Conservation (phyloP, 352 stramenopile genomes). For the Phytophthora megakarya region DNA sequence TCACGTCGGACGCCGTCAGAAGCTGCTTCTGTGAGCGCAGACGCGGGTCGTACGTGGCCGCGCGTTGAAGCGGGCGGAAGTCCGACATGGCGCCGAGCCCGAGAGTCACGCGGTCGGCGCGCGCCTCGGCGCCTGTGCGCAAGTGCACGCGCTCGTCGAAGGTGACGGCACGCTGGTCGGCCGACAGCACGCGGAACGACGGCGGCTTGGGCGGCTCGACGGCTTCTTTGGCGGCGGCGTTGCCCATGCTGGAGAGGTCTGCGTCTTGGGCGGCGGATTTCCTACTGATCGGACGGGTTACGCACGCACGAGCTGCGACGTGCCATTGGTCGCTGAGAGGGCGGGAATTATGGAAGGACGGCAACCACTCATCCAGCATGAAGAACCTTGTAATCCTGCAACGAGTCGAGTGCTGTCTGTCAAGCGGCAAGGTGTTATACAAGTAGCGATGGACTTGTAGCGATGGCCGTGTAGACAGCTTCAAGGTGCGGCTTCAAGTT, state of each 20-base stretch:
- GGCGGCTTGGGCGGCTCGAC: constrained; percentile 8
- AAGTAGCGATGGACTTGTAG: no score
- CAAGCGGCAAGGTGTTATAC: no score
- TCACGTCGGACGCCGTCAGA: constrained; percentile 77
- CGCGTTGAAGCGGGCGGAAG: constrained; percentile 77
- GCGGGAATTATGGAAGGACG: constrained; percentile 21
- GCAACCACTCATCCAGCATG: not conserved
- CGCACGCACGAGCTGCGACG: constrained; percentile 27
- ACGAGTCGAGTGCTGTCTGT: not conserved
- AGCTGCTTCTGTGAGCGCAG: constrained; percentile 61
- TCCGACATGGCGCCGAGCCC: constrained; percentile 58
- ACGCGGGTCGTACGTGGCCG: constrained; percentile 78
- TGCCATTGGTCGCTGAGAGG: constrained; percentile 23
- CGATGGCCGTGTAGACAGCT: constrained; percentile 6
- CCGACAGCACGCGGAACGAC: constrained; percentile 68
- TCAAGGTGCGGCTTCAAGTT: constrained; percentile 15
- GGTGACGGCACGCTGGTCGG: constrained; percentile 75
- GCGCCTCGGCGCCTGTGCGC: constrained; percentile 20
- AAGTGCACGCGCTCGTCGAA: constrained; percentile 86
- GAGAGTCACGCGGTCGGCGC: constrained; percentile 48
- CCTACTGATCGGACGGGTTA: constrained; percentile 13
- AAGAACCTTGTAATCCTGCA: no score
- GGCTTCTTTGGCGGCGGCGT: constrained; percentile 37
- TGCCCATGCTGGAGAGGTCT: constrained; percentile 28
- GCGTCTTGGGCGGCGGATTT: constrained; percentile 18